These are phyloP conservation scores for Dioscorea alata DNA, from an alignment of 106 monocot genomes.

Conservation along the genomic window DNA sequence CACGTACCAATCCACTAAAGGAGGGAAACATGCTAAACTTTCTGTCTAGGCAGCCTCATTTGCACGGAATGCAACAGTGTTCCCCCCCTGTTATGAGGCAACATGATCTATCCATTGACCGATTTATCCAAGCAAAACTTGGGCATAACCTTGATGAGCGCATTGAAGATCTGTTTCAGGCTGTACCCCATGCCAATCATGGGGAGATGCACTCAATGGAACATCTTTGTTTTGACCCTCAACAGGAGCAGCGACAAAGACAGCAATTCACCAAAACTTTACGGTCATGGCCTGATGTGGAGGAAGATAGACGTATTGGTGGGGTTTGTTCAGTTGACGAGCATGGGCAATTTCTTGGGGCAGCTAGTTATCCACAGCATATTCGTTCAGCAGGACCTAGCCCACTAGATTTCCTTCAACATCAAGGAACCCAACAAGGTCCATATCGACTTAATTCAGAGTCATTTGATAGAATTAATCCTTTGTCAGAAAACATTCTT, in stretches of 20 bases:
- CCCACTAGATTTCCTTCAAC: constrained; percentile 43
- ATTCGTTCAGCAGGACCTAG: constrained; percentile 26
- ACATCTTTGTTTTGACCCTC: constrained; percentile 57
- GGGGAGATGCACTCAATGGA: constrained; percentile 58
- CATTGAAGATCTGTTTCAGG: constrained; percentile 47
- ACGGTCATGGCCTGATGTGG: constrained; percentile 39
- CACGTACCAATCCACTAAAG: neutral
- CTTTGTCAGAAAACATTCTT: constrained; percentile 20
- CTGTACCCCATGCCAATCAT: constrained; percentile 39
- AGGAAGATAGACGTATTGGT: constrained; percentile 59
- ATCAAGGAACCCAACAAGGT: constrained; percentile 16
- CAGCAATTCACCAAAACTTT: constrained; percentile 38
- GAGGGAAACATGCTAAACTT: constrained; percentile 33
- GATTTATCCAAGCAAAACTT: constrained; percentile 68
- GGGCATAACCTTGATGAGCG: constrained; percentile 40
- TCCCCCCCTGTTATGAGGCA: constrained; percentile 37
- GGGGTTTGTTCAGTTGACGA: constrained; percentile 65
- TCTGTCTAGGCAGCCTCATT: constrained; percentile 37
- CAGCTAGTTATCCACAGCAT: constrained; percentile 26
- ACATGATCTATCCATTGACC: constrained; percentile 64
- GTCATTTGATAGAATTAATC: neutral
- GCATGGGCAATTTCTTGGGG: constrained; percentile 52
- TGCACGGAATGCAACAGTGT: constrained; percentile 50
- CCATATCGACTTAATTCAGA: too few species aligned
- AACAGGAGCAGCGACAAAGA: constrained; percentile 64